Evolutionary conservation across 2,329 filamentous ascomycete genomes (phyloP).

Genomic region (Penicillium concentricum): DNA sequence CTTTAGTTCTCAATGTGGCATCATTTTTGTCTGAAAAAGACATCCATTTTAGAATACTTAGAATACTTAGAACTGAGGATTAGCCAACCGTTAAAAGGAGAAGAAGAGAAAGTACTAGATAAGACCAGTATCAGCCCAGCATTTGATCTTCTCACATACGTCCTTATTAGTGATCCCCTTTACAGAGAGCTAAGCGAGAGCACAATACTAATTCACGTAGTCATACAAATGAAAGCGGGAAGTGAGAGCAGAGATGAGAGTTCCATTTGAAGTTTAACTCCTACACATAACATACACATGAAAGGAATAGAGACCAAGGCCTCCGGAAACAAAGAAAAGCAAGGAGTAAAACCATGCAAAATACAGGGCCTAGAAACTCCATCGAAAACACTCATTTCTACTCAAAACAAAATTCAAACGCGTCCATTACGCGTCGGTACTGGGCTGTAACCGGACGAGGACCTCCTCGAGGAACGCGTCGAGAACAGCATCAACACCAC

Average conservation of each 20-base stretch:
- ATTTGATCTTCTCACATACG: neutral
- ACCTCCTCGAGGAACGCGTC: slow-evolving; percentile 94
- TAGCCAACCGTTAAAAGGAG: neutral
- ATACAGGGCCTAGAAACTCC: neutral
- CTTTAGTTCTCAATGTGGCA: neutral
- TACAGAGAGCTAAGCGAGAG: neutral
- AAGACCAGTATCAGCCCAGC: neutral
- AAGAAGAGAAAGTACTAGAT: neutral
- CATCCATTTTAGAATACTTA: too few species aligned
- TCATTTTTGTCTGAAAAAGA: neutral
- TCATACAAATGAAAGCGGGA: neutral
- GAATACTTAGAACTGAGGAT: too few species aligned
- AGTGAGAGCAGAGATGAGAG: neutral
- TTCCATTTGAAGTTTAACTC: neutral
- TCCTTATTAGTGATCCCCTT: neutral
- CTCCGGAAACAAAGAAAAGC: neutral
- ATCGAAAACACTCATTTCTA: neutral
- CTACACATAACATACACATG: slow-evolving; percentile 2
- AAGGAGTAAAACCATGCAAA: neutral
- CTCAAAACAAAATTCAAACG: neutral
- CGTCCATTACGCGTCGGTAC: slow-evolving; percentile 37
- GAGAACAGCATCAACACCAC: slow-evolving; percentile 81
- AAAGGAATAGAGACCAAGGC: neutral
- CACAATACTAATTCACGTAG: neutral
- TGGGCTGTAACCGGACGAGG: slow-evolving; percentile 81